Percentiles rank a stretch among this genome's conserved stretches.
phyloP scores from a whole-genome alignment of 495 filamentous ascomycete species.

The Penicillium manginii region DNA sequence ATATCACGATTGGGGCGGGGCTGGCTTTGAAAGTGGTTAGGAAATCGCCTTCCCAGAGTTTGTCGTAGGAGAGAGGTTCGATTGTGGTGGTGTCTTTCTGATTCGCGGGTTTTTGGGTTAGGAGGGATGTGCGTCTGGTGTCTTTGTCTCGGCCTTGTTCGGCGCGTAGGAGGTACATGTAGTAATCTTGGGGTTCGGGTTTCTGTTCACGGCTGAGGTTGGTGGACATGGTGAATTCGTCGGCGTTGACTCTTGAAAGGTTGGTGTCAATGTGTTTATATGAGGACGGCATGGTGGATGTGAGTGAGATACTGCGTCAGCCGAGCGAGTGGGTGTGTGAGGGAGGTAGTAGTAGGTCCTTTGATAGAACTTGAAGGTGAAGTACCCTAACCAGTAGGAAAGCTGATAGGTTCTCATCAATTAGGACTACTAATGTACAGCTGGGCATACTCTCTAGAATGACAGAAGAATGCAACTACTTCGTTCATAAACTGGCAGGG shows the following conservation, averaged over 20 bases:
- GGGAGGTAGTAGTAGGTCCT: neutral
- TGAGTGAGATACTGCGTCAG: neutral
- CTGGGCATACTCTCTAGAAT: no score
- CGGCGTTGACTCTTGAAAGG: neutral
- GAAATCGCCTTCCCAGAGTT: neutral
- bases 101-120: neutral
- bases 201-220: neutral
- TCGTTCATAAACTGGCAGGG: no score
- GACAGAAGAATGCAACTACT: neutral
- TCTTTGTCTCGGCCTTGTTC: constrained; percentile 3
- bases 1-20: neutral
- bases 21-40: neutral
- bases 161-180: constrained; percentile 2
- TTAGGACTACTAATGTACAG: no score
- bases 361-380: no score
- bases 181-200: neutral
- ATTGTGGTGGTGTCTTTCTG: neutral
- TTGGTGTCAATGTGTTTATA: neutral
- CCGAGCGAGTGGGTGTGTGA: no score
- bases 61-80: neutral
- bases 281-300: neutral
- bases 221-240: neutral
- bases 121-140: neutral
- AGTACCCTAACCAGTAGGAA: no score
- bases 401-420: no score